phyloP scores from a whole-genome alignment of 495 filamentous ascomycete species.

The Neurospora hispaniola region DNA sequence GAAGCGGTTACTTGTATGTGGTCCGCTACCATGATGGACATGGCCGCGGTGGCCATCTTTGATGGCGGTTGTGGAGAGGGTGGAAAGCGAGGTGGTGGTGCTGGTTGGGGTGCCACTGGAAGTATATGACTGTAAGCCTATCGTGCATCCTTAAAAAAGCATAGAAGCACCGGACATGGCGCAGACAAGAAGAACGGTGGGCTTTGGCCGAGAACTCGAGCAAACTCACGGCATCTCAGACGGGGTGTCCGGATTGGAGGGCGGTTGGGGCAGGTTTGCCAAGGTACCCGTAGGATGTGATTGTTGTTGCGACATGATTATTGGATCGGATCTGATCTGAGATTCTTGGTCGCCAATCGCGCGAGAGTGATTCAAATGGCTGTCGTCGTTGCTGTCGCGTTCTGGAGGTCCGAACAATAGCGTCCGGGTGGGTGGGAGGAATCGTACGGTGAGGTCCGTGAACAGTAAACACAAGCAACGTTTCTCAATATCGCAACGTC shows the following conservation, averaged over 20 bases:
- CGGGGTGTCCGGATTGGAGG: conserved; percentile 77
- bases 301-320: conserved; percentile 28
- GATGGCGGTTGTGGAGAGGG: conserved; percentile 82
- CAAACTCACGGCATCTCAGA: conserved; percentile 76
- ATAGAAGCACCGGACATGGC: background rate
- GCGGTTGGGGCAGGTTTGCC: conserved; percentile 65
- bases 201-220: background rate
- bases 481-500: background rate
- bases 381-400: background rate
- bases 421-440: background rate
- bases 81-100: conserved; percentile 73
- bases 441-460: background rate
- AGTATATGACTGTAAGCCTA: conserved; percentile 6
- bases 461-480: background rate
- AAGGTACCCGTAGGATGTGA: conserved; percentile 56
- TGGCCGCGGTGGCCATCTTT: conserved; percentile 87
- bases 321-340: background rate
- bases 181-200: background rate
- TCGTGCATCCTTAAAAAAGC: conserved; percentile 2
- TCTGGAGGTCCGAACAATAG: background rate
- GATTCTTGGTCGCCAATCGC: background rate
- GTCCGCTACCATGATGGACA: conserved; percentile 28
- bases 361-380: background rate
- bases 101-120: conserved; percentile 83
- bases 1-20: conserved; percentile 13